Percentiles rank a stretch among this genome's conserved stretches.
These are phyloP conservation scores for Suillus cothurnatus DNA, from an alignment of 768 basidiomycete species.

Conservation along the genomic window DNA sequence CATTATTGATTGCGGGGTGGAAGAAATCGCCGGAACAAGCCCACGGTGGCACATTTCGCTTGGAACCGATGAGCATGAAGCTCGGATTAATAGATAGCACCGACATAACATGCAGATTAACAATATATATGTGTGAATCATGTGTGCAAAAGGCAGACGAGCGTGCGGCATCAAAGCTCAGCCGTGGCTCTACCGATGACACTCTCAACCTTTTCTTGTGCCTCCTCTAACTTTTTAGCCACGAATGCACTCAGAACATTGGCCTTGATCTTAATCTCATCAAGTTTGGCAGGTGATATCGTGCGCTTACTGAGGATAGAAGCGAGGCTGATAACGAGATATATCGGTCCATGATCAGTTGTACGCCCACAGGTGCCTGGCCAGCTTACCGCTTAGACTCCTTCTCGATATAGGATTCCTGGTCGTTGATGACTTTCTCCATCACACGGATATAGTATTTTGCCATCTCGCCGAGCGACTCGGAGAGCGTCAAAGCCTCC, in stretches of 20 bases:
- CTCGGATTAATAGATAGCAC: constrained; percentile 18
- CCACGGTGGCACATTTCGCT: neutral
- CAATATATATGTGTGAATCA: constrained; percentile 15
- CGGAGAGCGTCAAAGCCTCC: constrained; percentile 57
- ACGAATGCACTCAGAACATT: constrained; percentile 79
- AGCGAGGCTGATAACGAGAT: constrained; percentile 51
- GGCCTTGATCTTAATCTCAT: constrained; percentile 90
- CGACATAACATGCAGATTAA: constrained; percentile 17
- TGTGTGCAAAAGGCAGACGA: constrained; percentile 5
- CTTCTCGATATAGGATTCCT: constrained; percentile 80
- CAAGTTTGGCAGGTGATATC: constrained; percentile 78
- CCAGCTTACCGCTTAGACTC: constrained; percentile 74
- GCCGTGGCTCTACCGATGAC: constrained; percentile 33
- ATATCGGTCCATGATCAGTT: constrained; percentile 11
- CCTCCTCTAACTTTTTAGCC: constrained; percentile 33
- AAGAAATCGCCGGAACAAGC: neutral
- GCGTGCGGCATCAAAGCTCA: constrained; percentile 41
- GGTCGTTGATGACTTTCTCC: constrained; percentile 77
- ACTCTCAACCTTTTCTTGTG: constrained; percentile 37
- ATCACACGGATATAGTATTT: constrained; percentile 89
- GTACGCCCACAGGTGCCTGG: neutral
- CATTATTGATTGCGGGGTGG: neutral
- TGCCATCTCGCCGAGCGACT: constrained; percentile 52
- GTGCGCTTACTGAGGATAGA: constrained; percentile 78
- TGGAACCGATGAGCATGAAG: constrained; percentile 6